phyloP scores from a whole-genome alignment of 805 yeast genomes.

The Yamadazyma takamatsuzukensis region DNA sequence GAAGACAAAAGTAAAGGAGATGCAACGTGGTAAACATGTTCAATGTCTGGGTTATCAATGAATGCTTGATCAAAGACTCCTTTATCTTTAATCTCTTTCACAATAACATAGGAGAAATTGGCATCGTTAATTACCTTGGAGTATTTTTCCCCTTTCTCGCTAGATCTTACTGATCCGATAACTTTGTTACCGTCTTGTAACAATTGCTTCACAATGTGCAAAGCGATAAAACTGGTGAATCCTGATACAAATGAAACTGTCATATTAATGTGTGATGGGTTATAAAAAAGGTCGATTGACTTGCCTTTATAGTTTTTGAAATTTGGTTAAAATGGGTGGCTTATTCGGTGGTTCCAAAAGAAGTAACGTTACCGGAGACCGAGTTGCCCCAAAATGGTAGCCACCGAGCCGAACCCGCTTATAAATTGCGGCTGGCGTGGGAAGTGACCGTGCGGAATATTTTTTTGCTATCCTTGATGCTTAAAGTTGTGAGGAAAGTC shows the following conservation, averaged over 20 bases:
- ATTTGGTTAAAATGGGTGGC: no score
- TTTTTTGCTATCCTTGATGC: no score
- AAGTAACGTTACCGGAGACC: no score
- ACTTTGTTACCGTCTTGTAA: slow-evolving; percentile 39
- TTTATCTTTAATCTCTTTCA: slow-evolving; percentile 15
- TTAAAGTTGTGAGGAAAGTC: no score
- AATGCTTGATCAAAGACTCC: slow-evolving; percentile 25
- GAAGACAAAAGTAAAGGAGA: slow-evolving; percentile 21
- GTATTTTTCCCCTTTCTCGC: slow-evolving; percentile 37
- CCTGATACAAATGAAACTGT: slow-evolving; percentile 45
- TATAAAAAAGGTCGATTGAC: no score
- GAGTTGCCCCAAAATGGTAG: no score
- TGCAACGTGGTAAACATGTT: slow-evolving; percentile 27
- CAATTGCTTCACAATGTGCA: slow-evolving; percentile 41
- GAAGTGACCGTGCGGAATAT: no score
- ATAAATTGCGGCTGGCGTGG: no score
- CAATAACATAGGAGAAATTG: slow-evolving; percentile 18
- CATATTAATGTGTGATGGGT: no score
- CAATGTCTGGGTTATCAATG: slow-evolving; percentile 20
- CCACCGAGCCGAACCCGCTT: no score
- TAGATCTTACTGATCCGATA: slow-evolving; percentile 48
- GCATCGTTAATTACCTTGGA: slow-evolving; percentile 15
- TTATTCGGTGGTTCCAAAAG: no score
- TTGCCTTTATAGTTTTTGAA: no score
- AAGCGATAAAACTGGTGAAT: slow-evolving; percentile 53